A percentile compares a stretch with the other conserved stretches of the same genome.
phyloP scores from a whole-genome alignment of 164 flowering plant species.

The Brasenia schreberi region DNA sequence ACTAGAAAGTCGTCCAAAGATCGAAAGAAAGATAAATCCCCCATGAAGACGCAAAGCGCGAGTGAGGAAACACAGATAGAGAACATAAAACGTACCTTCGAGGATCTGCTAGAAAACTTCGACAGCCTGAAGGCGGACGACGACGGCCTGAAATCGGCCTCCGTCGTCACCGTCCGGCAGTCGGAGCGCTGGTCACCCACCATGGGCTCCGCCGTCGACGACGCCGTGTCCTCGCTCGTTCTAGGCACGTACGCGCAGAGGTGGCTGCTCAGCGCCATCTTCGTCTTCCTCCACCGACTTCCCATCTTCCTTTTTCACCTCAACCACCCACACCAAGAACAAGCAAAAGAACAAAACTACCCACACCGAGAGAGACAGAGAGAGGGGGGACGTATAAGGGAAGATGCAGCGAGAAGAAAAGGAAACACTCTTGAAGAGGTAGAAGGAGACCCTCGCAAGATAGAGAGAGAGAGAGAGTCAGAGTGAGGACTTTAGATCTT shows the following conservation, averaged over 20 bases:
- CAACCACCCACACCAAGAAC: background rate
- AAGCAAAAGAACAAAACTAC: background rate
- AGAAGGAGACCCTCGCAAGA: too few relatives aligned
- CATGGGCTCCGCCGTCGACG: constrained; percentile 3
- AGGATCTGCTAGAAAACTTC: constrained; percentile 44
- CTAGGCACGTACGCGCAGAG: constrained; percentile 45
- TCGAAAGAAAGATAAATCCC: constrained; percentile 5
- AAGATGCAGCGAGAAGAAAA: constrained; percentile 6
- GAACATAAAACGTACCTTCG: constrained; percentile 34
- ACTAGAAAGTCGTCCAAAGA: background rate
- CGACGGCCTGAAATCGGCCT: constrained; percentile 26
- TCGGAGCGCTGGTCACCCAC: constrained; percentile 21
- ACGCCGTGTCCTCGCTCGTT: constrained; percentile 19
- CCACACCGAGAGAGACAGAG: background rate
- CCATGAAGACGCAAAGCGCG: background rate
- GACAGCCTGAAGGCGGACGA: constrained; percentile 40
- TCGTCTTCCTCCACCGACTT: constrained; percentile 78
- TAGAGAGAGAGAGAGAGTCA: background rate
- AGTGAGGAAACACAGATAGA: background rate
- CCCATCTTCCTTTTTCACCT: constrained; percentile 25
- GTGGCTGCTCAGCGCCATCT: constrained; percentile 50
- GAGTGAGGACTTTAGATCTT: background rate
- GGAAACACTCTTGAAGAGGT: background rate
- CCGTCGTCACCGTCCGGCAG: constrained; percentile 12
- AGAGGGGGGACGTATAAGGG: background rate